Evolutionary conservation across 345 rosid genomes (phyloP).

Genomic region (Trapa incisa): DNA sequence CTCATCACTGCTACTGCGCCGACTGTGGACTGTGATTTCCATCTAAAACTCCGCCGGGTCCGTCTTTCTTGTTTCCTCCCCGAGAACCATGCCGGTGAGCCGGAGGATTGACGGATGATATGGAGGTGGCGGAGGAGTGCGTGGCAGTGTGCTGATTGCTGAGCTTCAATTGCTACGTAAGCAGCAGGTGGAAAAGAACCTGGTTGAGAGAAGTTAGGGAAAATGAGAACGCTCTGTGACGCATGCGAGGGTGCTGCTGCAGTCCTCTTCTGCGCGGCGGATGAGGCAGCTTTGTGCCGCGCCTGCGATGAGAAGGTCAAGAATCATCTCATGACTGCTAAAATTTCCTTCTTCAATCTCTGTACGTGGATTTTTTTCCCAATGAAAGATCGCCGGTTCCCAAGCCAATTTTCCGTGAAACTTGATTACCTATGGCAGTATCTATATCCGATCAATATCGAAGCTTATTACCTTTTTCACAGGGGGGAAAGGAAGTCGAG

Average conservation of each 20-base stretch:
- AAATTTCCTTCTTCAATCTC: not conserved
- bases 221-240: constrained; percentile 75
- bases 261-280: constrained; percentile 70
- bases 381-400: not conserved
- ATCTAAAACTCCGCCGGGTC: not conserved
- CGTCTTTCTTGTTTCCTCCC: not conserved
- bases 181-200: not conserved
- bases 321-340: not conserved
- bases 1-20: not conserved
- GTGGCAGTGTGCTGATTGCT: not conserved
- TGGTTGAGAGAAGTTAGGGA: not conserved
- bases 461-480: not conserved
- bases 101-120: not conserved
- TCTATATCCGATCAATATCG: not conserved
- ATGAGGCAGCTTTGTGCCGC: constrained; percentile 76
- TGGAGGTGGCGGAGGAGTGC: not conserved
- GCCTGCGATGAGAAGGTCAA: constrained; percentile 64
- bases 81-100: not conserved
- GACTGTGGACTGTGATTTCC: not conserved
- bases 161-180: not conserved
- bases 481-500: not conserved
- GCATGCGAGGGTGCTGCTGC: constrained; percentile 81
- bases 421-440: not conserved
- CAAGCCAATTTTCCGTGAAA: not conserved
- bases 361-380: not conserved